Evolutionary conservation across 2,329 filamentous ascomycete genomes (phyloP).

Genomic region (Xylaria sp.): DNA sequence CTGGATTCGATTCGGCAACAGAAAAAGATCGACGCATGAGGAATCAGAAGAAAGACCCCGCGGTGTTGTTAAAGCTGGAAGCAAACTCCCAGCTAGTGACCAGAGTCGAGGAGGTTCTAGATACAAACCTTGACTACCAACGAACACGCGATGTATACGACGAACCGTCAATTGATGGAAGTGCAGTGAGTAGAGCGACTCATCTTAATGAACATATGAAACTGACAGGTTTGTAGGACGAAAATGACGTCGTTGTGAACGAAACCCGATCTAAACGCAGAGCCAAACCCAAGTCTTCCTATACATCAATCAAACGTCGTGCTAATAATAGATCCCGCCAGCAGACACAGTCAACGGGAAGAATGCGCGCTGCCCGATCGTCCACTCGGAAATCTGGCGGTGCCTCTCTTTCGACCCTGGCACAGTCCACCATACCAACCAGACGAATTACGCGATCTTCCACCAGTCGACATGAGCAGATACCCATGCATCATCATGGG

Average conservation of each 20-base stretch:
- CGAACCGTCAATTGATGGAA: slow-evolving; percentile 64
- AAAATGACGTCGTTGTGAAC: slow-evolving; percentile 34
- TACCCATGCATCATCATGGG: slow-evolving; percentile 45
- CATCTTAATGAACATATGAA: neutral
- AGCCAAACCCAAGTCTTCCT: slow-evolving; percentile 32
- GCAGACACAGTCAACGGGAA: slow-evolving; percentile 24
- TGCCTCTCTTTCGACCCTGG: slow-evolving; percentile 1
- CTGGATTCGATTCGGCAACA: slow-evolving; percentile 82
- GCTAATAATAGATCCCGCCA: slow-evolving; percentile 31
- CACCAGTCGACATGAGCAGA: slow-evolving; percentile 37
- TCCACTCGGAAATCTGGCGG: slow-evolving; percentile 28
- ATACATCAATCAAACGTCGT: slow-evolving; percentile 32
- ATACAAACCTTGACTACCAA: slow-evolving; percentile 61
- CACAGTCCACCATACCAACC: slow-evolving; percentile 26
- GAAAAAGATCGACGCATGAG: slow-evolving; percentile 77
- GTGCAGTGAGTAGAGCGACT: slow-evolving; percentile 56
- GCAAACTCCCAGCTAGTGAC: slow-evolving; percentile 71
- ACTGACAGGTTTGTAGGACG: slow-evolving; percentile 42
- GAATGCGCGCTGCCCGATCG: slow-evolving; percentile 33
- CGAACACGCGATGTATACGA: slow-evolving; percentile 70
- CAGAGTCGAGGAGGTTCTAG: slow-evolving; percentile 73
- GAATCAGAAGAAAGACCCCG: slow-evolving; percentile 82
- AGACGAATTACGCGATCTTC: slow-evolving; percentile 40
- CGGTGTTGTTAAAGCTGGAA: slow-evolving; percentile 74
- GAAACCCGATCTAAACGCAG: slow-evolving; percentile 29